Conservation (phyloP, 768 basidiomycete species). For the Trametes meyenii region DNA sequence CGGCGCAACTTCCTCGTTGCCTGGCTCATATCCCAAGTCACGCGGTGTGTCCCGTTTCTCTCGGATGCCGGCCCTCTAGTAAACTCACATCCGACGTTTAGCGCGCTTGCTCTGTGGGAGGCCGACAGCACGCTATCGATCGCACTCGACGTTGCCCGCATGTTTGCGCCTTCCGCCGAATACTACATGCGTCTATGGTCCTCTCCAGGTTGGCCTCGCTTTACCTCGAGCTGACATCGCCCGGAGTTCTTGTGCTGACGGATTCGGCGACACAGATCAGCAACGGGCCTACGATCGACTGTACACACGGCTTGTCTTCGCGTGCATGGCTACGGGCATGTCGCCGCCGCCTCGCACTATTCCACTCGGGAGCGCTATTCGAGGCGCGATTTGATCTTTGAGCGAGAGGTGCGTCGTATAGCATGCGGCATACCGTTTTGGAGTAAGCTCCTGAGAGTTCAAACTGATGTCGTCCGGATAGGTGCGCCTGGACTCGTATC, state of each 20-base stretch:
- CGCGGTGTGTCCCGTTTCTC: neutral
- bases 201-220: neutral
- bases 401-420: too few relatives aligned
- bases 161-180: slow-evolving; percentile 48
- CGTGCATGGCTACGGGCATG: neutral
- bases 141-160: slow-evolving; percentile 67
- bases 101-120: slow-evolving; percentile 57
- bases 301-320: neutral
- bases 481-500: too few relatives aligned
- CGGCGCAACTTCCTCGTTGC: neutral
- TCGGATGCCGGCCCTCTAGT: neutral
- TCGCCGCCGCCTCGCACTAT: neutral
- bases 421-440: too few relatives aligned
- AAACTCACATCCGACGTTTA: neutral
- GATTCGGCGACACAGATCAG: neutral
- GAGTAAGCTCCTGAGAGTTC: too few relatives aligned
- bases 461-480: neutral
- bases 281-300: neutral
- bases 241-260: neutral
- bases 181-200: neutral
- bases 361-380: neutral
- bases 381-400: too few relatives aligned
- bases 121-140: slow-evolving; percentile 57
- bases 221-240: too few relatives aligned
- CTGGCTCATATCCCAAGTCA: neutral